Base-by-base conservation (phyloP, 495 filamentous ascomycete genomes). In the Lasiosphaeriaceae sp. region DNA sequence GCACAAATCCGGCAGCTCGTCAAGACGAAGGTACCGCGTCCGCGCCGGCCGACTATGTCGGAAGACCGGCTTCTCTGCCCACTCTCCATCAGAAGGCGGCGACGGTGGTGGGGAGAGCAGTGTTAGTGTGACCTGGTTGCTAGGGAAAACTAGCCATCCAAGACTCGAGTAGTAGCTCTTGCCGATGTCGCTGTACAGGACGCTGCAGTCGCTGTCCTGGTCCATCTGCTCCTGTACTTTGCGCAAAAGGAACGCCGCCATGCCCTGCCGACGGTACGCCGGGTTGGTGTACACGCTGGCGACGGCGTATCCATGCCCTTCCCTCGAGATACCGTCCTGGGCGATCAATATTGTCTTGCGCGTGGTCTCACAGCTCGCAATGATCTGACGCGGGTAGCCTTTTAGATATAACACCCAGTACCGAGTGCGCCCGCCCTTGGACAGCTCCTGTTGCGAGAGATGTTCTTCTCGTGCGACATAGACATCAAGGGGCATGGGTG, bases 181-280 rank as follows among this genome's bases (percentile, higher is more conserved):
- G 8, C 92, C 92, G 66, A 96, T 95, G 70, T 96, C 92, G 17
- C 90, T 96, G 74, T 85, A 97, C 21, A 97, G 70, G 11, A 90
- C 82, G 11, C 85, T 86, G 69, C 87, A 90, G 24, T 83, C 64
- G 19, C 73, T 73, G 24, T 73, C 72, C 47, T 71, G 65, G 17
- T 77, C 72, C 31, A 80, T 77, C 35, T 71, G 74, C 45, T 73
- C 52, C 73, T 74, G 71, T 50, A 79, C 54, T 54, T 74, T 47
- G 39, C 48, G 68, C 50, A 75, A 63, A 71, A 78, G 73, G 50
- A 89, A 76, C 50, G 80, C 81, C 0, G 88, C 90, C 72, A 93
- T 94, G n/a, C 90, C 88, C 52, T 79, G 83, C 14, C 87, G 84
- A 64, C 92, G 74, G 61, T 83, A 86, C 53, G 83, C 76, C 0